Conservation (phyloP, 352 stramenopile genomes). For the Phytophthora pini region DNA sequence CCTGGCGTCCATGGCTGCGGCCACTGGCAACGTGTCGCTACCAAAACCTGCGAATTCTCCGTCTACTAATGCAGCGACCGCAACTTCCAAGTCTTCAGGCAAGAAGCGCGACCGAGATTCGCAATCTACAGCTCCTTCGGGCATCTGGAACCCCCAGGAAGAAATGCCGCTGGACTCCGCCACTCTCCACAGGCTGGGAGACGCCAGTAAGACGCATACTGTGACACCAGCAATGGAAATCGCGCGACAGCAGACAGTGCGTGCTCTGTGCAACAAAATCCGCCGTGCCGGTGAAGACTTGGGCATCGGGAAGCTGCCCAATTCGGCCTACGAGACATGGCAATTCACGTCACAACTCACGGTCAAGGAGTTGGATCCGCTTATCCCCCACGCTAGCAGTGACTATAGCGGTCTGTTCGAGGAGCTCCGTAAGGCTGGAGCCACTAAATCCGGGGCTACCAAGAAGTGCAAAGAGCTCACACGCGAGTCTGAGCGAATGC, state of each 20-base stretch:
- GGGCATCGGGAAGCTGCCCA: conserved; percentile 79
- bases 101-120: conserved; percentile 46
- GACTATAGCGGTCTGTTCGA: conserved; percentile 78
- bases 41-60: not conserved
- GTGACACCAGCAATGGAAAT: conserved; percentile 71
- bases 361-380: conserved; percentile 70
- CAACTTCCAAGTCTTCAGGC: not conserved
- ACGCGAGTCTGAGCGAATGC: conserved; percentile 56
- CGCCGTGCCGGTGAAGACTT: conserved; percentile 68
- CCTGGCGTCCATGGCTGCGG: conserved; percentile 79
- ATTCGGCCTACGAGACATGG: conserved; percentile 88
- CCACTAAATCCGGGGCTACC: conserved; percentile 61
- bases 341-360: conserved; percentile 83
- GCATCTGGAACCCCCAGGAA: conserved; percentile 65
- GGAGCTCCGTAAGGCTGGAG: conserved; percentile 77
- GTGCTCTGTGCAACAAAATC: conserved; percentile 75
- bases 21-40: conserved; percentile 67
- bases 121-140: conserved; percentile 13
- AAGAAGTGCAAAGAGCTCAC: conserved; percentile 73
- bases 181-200: conserved; percentile 18
- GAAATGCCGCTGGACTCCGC: conserved; percentile 39
- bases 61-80: not conserved
- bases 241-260: conserved; percentile 70
- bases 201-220: conserved; percentile 12
- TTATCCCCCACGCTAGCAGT: conserved; percentile 73